These are phyloP conservation scores for Collariella sp. DNA, from an alignment of 495 filamentous ascomycete species.

Conservation along the genomic window DNA sequence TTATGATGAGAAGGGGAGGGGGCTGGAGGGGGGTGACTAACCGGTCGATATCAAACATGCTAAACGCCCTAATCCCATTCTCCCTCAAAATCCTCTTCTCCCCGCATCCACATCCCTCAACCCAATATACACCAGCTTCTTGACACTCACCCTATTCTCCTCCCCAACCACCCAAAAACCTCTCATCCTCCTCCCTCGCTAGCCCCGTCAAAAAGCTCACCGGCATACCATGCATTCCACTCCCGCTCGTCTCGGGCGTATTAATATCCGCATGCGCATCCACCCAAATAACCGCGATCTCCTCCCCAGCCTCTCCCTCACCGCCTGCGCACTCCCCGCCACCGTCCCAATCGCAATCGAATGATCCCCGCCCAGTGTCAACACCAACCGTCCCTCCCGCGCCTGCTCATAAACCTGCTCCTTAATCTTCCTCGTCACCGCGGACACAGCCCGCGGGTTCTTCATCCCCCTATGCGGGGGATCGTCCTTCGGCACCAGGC, in stretches of 20 bases:
- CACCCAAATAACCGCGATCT: constrained; percentile 95
- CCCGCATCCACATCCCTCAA: constrained; percentile 80
- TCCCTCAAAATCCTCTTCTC: constrained; percentile 88
- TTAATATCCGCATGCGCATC: constrained; percentile 99
- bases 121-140: constrained; percentile 95
- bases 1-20: neutral
- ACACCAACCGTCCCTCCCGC: constrained; percentile 71
- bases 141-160: constrained; percentile 49
- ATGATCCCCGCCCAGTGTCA: constrained; percentile 95
- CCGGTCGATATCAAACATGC: constrained; percentile 96
- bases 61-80: constrained; percentile 88
- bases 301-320: constrained; percentile 71
- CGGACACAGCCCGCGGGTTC: constrained; percentile 78
- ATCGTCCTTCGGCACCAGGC: constrained; percentile 63
- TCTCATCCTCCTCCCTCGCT: constrained; percentile 59
- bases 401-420: constrained; percentile 84
- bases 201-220: constrained; percentile 85
- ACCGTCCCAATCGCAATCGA: constrained; percentile 92
- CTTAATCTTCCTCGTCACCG: constrained; percentile 72
- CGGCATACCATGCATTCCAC: constrained; percentile 97
- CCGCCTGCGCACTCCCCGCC: constrained; percentile 73
- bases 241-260: constrained; percentile 77
- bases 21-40: constrained; percentile 31
- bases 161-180: constrained; percentile 84
- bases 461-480: constrained; percentile 85